Evolutionary conservation across 192 early-diverging fungal genomes (phyloP).

Genomic region (Phycomyces nitens): DNA sequence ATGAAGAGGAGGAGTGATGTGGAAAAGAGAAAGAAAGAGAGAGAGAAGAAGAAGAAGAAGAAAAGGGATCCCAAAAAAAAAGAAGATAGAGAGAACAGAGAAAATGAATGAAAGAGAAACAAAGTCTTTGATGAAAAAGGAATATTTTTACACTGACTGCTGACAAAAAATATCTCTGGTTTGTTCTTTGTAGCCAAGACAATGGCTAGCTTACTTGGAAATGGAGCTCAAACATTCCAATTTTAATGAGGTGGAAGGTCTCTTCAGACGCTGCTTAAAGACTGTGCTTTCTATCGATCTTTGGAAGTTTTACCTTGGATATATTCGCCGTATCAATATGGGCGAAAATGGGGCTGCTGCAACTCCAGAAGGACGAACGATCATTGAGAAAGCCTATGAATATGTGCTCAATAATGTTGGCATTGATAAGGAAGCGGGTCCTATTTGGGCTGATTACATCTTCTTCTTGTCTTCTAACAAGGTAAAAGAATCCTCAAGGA

Average conservation of each 20-base stretch:
- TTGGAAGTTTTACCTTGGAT: conserved; percentile 86
- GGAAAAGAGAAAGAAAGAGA: background rate
- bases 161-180: no score
- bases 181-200: conserved; percentile 45
- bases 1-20: background rate
- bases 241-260: conserved; percentile 72
- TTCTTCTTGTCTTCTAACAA: conserved; percentile 50
- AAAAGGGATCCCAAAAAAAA: background rate
- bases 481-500: background rate
- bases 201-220: conserved; percentile 77
- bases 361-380: conserved; percentile 58
- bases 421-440: conserved; percentile 81
- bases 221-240: conserved; percentile 77
- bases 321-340: conserved; percentile 74
- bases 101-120: no score
- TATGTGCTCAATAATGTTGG: conserved; percentile 87
- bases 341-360: conserved; percentile 45
- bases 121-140: no score
- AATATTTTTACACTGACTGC: no score
- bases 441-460: conserved; percentile 87
- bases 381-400: conserved; percentile 82
- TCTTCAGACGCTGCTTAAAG: conserved; percentile 80
- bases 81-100: background rate
- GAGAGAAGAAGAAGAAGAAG: background rate
- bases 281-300: conserved; percentile 83